Evolutionary conservation across 148 eudicot species (phyloP).

Genomic region (Polygonum maritimum): DNA sequence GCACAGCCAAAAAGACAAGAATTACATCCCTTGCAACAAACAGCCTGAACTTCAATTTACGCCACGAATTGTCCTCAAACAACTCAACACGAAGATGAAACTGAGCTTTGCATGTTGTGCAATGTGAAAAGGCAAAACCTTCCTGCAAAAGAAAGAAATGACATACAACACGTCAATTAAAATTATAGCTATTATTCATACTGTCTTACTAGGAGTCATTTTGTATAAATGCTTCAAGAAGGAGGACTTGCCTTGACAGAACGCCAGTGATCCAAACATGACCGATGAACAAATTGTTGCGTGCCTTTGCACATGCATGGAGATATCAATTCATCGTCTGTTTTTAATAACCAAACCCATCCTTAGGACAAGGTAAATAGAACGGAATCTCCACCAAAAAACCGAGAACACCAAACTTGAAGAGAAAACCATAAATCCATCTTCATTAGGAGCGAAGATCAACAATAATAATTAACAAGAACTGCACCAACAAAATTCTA

Average conservation of each 20-base stretch:
- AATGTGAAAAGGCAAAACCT: slow-evolving; percentile 94
- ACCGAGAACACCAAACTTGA: background rate
- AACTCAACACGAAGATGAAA: slow-evolving; percentile 62
- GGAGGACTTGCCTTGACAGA: slow-evolving; percentile 67
- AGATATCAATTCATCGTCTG: slow-evolving; percentile 75
- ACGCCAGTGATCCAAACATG: slow-evolving; percentile 97
- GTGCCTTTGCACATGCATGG: slow-evolving; percentile 99
- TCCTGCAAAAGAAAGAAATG: slow-evolving; percentile 34
- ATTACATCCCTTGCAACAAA: slow-evolving; percentile 87
- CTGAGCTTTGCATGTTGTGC: slow-evolving; percentile 95
- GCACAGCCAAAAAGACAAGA: slow-evolving; percentile 81
- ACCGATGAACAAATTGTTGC: slow-evolving; percentile 88
- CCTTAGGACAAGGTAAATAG: background rate
- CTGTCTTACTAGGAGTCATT: background rate
- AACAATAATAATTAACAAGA: no score
- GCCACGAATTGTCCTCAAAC: slow-evolving; percentile 74
- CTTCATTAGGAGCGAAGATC: background rate
- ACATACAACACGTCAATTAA: background rate
- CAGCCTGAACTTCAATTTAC: slow-evolving; percentile 70
- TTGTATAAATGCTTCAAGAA: background rate
- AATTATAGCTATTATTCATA: background rate
- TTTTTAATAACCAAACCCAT: slow-evolving; percentile 4
- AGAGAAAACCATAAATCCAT: background rate
- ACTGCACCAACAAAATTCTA: background rate
- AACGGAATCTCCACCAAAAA: background rate